Conservation (phyloP, 768 basidiomycete species). For the Podaxis rugospora region DNA sequence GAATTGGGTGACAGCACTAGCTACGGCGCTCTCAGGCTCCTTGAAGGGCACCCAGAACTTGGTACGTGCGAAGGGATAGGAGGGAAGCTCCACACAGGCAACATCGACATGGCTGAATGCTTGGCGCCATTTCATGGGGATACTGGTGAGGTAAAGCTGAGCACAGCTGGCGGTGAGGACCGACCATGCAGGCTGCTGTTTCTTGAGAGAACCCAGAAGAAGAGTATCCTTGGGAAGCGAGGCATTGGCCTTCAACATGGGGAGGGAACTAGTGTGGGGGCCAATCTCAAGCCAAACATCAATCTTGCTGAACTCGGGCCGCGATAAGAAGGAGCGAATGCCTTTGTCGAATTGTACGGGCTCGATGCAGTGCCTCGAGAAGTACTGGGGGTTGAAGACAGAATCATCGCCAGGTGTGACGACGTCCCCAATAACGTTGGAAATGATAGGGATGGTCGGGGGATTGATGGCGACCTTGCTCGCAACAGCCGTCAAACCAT, state of each 20-base stretch:
- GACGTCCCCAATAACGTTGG: conserved; percentile 52
- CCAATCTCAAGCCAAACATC: conserved; percentile 64
- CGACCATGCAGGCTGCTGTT: conserved; percentile 30
- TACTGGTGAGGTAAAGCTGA: conserved; percentile 39
- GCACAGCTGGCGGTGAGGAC: conserved; percentile 42
- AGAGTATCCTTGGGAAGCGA: conserved; percentile 25
- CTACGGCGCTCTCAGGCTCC: conserved; percentile 19
- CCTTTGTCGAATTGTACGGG: conserved; percentile 54
- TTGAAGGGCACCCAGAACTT: conserved; percentile 56
- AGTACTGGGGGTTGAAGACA: conserved; percentile 47
- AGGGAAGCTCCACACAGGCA: conserved; percentile 48
- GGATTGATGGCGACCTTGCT: conserved; percentile 31
- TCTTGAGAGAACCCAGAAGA: conserved; percentile 49
- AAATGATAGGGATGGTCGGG: conserved; percentile 58
- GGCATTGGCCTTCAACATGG: conserved; percentile 47
- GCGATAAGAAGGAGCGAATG: conserved; percentile 33
- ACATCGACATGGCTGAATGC: conserved; percentile 44
- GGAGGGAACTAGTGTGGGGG: conserved; percentile 53
- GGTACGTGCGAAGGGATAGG: conserved; percentile 56
- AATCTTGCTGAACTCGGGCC: conserved; percentile 21
- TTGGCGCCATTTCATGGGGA: conserved; percentile 48
- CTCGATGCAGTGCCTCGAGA: conserved; percentile 40
- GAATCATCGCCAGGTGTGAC: conserved; percentile 46
- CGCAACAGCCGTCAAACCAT: conserved; percentile 41
- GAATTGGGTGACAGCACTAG: neutral